Conservation (phyloP, 2,329 filamentous ascomycete species). For the Talaromyces sp. region DNA sequence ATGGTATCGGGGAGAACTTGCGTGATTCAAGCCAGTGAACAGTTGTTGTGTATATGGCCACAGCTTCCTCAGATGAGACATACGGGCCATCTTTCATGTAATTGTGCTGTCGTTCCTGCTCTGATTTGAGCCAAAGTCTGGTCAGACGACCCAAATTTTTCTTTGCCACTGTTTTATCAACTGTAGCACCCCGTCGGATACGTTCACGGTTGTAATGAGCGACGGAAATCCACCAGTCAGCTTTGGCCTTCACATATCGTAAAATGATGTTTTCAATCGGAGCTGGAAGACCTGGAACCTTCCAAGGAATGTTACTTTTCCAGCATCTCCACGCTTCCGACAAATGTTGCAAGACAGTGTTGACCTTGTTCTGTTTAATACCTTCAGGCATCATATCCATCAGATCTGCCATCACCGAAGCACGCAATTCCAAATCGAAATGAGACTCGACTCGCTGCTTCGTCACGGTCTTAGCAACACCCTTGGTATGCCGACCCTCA, state of each 20-base stretch:
- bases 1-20: constrained; percentile 97
- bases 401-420: constrained; percentile 96
- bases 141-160: constrained; percentile 96
- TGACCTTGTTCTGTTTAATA: constrained; percentile 99
- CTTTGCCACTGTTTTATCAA: constrained; percentile 98
- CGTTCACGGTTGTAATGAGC: constrained; percentile 98
- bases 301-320: constrained; percentile 99
- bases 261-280: constrained; percentile 99
- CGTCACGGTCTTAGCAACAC: constrained; percentile 96
- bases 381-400: constrained; percentile 99
- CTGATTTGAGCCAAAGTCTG: constrained; percentile 92
- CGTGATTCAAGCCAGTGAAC: constrained; percentile 98
- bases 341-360: constrained; percentile 92
- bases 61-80: constrained; percentile 95
- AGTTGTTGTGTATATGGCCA: constrained; percentile 97
- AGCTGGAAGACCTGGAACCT: constrained; percentile 91
- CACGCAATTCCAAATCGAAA: constrained; percentile 93
- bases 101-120: constrained; percentile 97
- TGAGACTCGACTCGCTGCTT: constrained; percentile 99
- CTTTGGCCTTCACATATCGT: constrained; percentile 97
- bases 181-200: constrained; percentile 90
- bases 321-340: constrained; percentile 99
- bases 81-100: constrained; percentile 99
- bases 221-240: constrained; percentile 99
- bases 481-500: constrained; percentile 96